phyloP scores from a whole-genome alignment of 2,329 filamentous ascomycete species.

The Aspergillus japonicus region DNA sequence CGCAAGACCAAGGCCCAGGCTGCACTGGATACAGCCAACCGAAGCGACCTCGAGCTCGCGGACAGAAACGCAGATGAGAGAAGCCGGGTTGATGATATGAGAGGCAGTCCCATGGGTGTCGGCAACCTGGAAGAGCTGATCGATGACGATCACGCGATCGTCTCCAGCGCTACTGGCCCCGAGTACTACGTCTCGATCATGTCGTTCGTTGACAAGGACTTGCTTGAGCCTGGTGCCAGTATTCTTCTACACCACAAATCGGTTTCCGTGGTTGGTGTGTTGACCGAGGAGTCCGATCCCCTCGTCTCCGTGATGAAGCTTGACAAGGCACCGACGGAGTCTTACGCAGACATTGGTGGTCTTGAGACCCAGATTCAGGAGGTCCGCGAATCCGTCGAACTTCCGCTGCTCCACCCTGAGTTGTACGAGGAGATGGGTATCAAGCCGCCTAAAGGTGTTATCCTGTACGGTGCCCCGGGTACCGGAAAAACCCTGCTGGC shows the following conservation, averaged over 20 bases:
- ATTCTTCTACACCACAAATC: conserved; percentile 97
- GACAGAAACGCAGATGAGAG: conserved; percentile 94
- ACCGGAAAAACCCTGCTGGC: conserved; percentile 95
- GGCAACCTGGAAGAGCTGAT: conserved; percentile 98
- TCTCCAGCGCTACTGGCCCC: conserved; percentile 92
- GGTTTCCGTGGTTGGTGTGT: conserved; percentile 93
- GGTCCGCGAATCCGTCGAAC: conserved; percentile 92
- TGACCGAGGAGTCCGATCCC: conserved; percentile 94
- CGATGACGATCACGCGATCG: conserved; percentile 97
- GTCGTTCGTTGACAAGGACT: conserved; percentile 99
- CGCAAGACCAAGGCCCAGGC: conserved; percentile 82
- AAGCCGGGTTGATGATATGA: conserved; percentile 94
- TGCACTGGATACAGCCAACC: conserved; percentile 53
- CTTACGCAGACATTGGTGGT: conserved; percentile 97
- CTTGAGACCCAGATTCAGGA: conserved; percentile 95
- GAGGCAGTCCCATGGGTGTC: conserved; percentile 97
- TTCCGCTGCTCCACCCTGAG: conserved; percentile 92
- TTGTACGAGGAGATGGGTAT: conserved; percentile 99
- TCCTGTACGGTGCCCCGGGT: conserved; percentile 93
- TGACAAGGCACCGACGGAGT: conserved; percentile 96
- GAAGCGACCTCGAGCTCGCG: conserved; percentile 69
- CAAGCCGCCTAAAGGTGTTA: conserved; percentile 98
- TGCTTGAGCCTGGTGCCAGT: conserved; percentile 92
- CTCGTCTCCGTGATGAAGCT: conserved; percentile 98
- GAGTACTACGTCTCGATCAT: conserved; percentile 99